A percentile compares a stretch with the other conserved stretches of the same genome.
Evolutionary conservation across 768 basidiomycete genomes (phyloP).

Genomic region (Mycena sanguinolenta): DNA sequence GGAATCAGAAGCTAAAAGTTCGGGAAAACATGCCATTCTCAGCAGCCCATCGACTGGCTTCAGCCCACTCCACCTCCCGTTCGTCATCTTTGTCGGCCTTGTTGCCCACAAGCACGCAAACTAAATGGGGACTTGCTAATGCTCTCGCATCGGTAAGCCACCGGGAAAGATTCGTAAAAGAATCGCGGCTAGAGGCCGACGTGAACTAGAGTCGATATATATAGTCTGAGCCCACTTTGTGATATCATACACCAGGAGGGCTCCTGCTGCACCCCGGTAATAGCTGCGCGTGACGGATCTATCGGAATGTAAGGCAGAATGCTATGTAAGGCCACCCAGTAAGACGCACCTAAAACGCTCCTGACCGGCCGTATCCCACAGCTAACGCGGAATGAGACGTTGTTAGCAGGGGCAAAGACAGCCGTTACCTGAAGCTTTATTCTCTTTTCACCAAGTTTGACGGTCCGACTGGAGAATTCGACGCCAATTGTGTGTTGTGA

Average conservation of each 20-base stretch:
- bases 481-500: conserved; percentile 99
- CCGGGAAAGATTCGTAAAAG: conserved; percentile 84
- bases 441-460: conserved; percentile 93
- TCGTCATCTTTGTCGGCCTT: conserved; percentile 96
- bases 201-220: conserved; percentile 31
- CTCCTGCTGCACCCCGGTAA: conserved; percentile 94
- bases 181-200: conserved; percentile 74
- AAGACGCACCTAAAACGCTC: conserved; percentile 84
- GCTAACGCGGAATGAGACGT: conserved; percentile 56
- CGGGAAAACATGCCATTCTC: conserved; percentile 79
- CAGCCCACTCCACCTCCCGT: conserved; percentile 94
- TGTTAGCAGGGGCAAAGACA: conserved; percentile 30
- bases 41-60: conserved; percentile 95
- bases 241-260: conserved; percentile 94
- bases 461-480: conserved; percentile 95
- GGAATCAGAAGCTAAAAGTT: conserved; percentile 10
- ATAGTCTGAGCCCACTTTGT: conserved; percentile 70
- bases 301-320: conserved; percentile 22
- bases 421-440: conserved; percentile 91
- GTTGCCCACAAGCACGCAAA: conserved; percentile 93
- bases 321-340: conserved; percentile 1
- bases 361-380: conserved; percentile 98
- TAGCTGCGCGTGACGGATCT: conserved; percentile 96
- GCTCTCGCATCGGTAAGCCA: conserved; percentile 97
- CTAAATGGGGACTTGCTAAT: conserved; percentile 91